These are phyloP conservation scores for Tylopilus rubrobrunneus DNA, from an alignment of 768 basidiomycete species.

Conservation along the genomic window DNA sequence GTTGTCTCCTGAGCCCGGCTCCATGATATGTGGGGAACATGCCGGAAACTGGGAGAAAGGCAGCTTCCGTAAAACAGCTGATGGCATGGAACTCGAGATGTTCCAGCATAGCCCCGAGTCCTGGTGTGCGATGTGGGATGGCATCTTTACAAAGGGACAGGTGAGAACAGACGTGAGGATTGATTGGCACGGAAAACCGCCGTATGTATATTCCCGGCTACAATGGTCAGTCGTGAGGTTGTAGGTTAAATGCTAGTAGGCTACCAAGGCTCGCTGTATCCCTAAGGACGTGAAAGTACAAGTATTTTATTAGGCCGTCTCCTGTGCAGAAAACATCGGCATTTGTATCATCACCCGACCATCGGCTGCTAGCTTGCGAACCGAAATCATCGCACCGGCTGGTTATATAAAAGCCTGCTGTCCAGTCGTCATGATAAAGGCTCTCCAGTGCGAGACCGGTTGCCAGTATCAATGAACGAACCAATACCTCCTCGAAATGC, in stretches of 20 bases:
- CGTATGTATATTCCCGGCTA: slow-evolving; percentile 3
- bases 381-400: neutral
- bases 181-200: neutral
- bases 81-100: neutral
- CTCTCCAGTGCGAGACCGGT: too few relatives aligned
- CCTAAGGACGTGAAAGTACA: neutral
- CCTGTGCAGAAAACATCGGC: too few relatives aligned
- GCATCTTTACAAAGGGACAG: slow-evolving; percentile 26
- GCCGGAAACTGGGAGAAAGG: slow-evolving; percentile 9
- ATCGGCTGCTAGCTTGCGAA: too few relatives aligned
- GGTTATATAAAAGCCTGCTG: neutral
- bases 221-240: slow-evolving; percentile 27
- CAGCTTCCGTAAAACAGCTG: neutral
- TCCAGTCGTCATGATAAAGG: neutral
- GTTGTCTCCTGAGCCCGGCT: slow-evolving; percentile 28
- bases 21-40: slow-evolving; percentile 31
- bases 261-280: neutral
- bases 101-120: slow-evolving; percentile 34
- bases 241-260: neutral
- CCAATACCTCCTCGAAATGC: too few relatives aligned
- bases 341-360: too few relatives aligned
- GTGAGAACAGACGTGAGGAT: slow-evolving; percentile 9
- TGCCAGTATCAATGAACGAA: neutral
- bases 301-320: too few relatives aligned
- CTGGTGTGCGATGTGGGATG: slow-evolving; percentile 39